A percentile compares a stretch with the other conserved stretches of the same genome.
Evolutionary conservation across 2,329 filamentous ascomycete species (phyloP).

Genomic region (Cladosporium sp.): DNA sequence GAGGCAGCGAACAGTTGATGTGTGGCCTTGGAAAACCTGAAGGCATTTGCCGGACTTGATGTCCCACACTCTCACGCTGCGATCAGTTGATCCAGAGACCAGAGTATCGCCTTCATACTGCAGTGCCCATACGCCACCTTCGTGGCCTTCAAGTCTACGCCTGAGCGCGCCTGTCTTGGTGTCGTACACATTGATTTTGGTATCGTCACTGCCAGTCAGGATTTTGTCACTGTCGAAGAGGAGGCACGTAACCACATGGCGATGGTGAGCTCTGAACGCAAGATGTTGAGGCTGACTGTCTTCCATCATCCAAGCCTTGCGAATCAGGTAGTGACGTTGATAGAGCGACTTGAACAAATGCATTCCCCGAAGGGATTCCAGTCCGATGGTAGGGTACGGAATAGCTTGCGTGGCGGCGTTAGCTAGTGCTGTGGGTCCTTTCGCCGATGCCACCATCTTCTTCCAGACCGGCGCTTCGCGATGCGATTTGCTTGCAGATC

Average conservation of each 20-base stretch:
- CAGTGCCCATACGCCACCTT: slow-evolving; percentile 95
- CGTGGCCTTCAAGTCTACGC: slow-evolving; percentile 84
- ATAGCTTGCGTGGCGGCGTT: slow-evolving; percentile 80
- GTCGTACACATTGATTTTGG: slow-evolving; percentile 96
- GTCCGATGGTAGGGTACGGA: slow-evolving; percentile 75
- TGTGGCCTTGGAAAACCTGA: slow-evolving; percentile 96
- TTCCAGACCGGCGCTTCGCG: slow-evolving; percentile 43
- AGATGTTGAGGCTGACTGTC: slow-evolving; percentile 85
- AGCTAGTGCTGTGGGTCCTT: slow-evolving; percentile 84
- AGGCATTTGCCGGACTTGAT: slow-evolving; percentile 90
- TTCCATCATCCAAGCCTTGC: slow-evolving; percentile 83
- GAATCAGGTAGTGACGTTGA: slow-evolving; percentile 86
- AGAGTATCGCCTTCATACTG: slow-evolving; percentile 95
- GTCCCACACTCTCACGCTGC: slow-evolving; percentile 99
- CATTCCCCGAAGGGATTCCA: slow-evolving; percentile 75
- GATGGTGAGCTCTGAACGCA: slow-evolving; percentile 92
- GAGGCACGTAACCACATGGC: slow-evolving; percentile 94
- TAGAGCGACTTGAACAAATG: slow-evolving; percentile 97
- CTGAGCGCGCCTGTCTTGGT: slow-evolving; percentile 88
- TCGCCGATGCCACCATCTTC: slow-evolving; percentile 56
- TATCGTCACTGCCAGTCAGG: slow-evolving; percentile 94
- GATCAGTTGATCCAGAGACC: slow-evolving; percentile 93
- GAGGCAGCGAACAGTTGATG: slow-evolving; percentile 91
- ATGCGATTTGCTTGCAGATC: slow-evolving; percentile 7
- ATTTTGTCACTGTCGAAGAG: slow-evolving; percentile 99